Evolutionary conservation across 2,329 filamentous ascomycete species (phyloP).

Genomic region (Metarhizium humberi): DNA sequence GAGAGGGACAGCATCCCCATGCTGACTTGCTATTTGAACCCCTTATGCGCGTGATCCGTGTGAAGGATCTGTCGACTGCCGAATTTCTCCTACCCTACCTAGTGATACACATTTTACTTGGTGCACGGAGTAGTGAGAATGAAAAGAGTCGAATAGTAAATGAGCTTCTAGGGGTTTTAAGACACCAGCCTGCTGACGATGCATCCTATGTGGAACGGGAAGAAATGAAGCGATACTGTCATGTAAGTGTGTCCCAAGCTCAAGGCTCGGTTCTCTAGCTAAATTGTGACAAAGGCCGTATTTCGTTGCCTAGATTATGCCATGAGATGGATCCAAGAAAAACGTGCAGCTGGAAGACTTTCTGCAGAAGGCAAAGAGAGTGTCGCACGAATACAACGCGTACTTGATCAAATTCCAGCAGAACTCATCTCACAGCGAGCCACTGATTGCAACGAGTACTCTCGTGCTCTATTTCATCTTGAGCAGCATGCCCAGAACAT

Average conservation of each 20-base stretch:
- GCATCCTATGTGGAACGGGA: slow-evolving; percentile 56
- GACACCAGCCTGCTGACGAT: slow-evolving; percentile 42
- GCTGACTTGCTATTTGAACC: slow-evolving; percentile 72
- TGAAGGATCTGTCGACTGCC: slow-evolving; percentile 77
- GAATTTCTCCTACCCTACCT: slow-evolving; percentile 86
- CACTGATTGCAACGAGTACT: slow-evolving; percentile 88
- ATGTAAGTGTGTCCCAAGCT: slow-evolving; percentile 44
- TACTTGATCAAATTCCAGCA: slow-evolving; percentile 56
- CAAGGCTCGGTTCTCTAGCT: not conserved
- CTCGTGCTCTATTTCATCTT: slow-evolving; percentile 86
- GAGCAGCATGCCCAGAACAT: slow-evolving; percentile 70
- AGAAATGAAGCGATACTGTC: slow-evolving; percentile 74
- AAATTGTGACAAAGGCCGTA: slow-evolving; percentile 50
- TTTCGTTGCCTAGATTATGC: slow-evolving; percentile 89
- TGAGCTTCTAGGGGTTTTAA: slow-evolving; percentile 69
- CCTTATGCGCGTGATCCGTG: slow-evolving; percentile 70
- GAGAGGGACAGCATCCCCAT: slow-evolving; percentile 65
- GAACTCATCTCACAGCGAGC: slow-evolving; percentile 72
- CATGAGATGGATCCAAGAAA: slow-evolving; percentile 80
- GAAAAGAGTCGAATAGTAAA: slow-evolving; percentile 56
- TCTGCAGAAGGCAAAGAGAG: slow-evolving; percentile 35
- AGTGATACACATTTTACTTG: slow-evolving; percentile 72
- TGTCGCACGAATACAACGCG: slow-evolving; percentile 37
- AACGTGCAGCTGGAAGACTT: slow-evolving; percentile 28
- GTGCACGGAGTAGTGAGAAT: slow-evolving; percentile 48